Evolutionary conservation across 441 rosid genomes (phyloP).

Genomic region (Populus hybrid): DNA sequence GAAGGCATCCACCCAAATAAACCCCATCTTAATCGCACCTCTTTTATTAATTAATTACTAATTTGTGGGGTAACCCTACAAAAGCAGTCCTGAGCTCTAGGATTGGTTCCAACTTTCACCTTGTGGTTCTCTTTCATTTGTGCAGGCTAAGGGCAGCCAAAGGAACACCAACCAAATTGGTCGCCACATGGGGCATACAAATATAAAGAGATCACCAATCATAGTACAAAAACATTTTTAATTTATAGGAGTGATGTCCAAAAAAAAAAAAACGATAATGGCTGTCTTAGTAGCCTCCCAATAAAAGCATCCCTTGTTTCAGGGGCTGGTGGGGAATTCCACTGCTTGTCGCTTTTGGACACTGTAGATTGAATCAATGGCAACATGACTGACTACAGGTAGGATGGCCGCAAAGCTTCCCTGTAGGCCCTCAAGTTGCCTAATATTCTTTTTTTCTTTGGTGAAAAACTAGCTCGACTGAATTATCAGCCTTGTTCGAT

Average conservation of each 20-base stretch:
- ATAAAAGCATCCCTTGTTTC: conserved; percentile 22
- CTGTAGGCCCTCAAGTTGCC: too few relatives aligned
- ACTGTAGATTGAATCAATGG: neutral
- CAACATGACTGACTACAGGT: neutral
- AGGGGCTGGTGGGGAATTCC: conserved; percentile 28
- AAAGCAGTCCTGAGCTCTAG: neutral
- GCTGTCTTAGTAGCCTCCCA: conserved; percentile 12
- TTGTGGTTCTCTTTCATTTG: conserved; percentile 11
- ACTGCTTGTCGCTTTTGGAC: conserved; percentile 26
- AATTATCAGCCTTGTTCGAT: neutral
- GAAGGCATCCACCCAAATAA: conserved; percentile 14
- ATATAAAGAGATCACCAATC: too few relatives aligned
- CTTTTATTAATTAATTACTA: neutral
- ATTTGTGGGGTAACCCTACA: conserved; percentile 6
- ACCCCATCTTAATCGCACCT: conserved; percentile 2
- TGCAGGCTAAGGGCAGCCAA: conserved; percentile 24
- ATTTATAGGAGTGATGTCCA: too few relatives aligned
- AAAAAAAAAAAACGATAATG: neutral
- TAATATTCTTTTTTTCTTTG: neutral
- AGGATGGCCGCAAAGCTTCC: neutral
- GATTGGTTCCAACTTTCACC: conserved; percentile 1
- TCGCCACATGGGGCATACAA: conserved; percentile 45
- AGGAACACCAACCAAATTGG: conserved; percentile 40
- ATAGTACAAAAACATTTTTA: neutral
- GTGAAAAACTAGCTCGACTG: neutral